Evolutionary conservation across 257 asterid species (phyloP), one percentile per base, ranked within the genome.

Genomic region (Capsicum baccatum): DNA sequence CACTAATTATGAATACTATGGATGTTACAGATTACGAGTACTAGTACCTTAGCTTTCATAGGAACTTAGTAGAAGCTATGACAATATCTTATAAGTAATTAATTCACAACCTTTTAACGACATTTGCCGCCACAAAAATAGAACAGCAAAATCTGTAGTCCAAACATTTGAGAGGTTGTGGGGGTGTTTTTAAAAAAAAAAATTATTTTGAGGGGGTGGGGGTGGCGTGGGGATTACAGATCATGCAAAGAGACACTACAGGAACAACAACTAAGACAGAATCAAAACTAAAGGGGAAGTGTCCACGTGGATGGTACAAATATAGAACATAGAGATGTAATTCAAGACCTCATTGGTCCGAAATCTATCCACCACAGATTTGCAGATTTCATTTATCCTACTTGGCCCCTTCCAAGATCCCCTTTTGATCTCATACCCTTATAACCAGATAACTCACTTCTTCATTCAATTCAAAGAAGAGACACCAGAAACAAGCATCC

Each of bases 351-450:
- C 80, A 92, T 90, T 92, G 95, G 95, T 88, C 82, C 83, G 89
- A 87, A 87, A 86, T 90, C 91, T 88, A 92, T 92, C 93, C 91
- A 67, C 8, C 80, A 58, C 59, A 82, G 64, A 73, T 69, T 80
- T 58, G 50, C 19, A 88, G 87, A 87, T 92, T 91, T 86, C 93
- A 91, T 86, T 83, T 52, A 88, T 90, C 97, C 93, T 83, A 90
- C 91, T 39, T 93, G 97, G 92, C 94, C 86, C 85, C 89, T 39
- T 86, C 12, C 67, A 69, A 37, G 37, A 79, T 76, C 86, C 79
- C 85, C 85, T 33, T 85, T 85, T 85, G 88, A 88, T 88, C 84
- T 81, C 85, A 80, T 86, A 54, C 59, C 63, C 83, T 57, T 63
- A 37, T 79, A 82, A 54, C 56, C 56, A n/a, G 12, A 14, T 54